A percentile compares a stretch with the other conserved stretches of the same genome.
Evolutionary conservation across 1,284 basidiomycete genomes (phyloP).

Genomic region (Athelia sp.): DNA sequence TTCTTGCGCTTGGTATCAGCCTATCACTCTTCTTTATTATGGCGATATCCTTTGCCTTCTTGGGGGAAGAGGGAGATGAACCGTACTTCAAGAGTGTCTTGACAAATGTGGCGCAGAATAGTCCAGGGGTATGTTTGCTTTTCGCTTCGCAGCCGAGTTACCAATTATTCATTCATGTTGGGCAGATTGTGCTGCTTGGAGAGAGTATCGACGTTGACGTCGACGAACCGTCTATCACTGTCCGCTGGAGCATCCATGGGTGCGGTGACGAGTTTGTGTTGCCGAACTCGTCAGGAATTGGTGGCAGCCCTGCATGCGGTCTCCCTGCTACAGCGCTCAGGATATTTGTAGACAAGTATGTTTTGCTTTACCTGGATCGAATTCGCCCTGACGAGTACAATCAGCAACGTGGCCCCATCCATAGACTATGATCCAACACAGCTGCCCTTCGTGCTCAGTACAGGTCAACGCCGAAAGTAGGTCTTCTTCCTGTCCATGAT

Average conservation of each 20-base stretch:
- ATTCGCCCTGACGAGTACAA: constrained; percentile 1
- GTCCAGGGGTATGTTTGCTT: constrained; percentile 38
- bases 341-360: constrained; percentile 49
- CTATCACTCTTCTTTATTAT: constrained; percentile 44
- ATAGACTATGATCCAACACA: constrained; percentile 40
- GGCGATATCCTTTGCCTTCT: constrained; percentile 43
- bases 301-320: constrained; percentile 42
- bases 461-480: constrained; percentile 38
- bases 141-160: background rate
- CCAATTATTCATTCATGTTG: too few relatives aligned
- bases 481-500: too few relatives aligned
- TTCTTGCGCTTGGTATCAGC: constrained; percentile 32
- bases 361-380: too few relatives aligned
- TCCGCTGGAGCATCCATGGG: constrained; percentile 52
- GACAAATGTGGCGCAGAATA: constrained; percentile 32
- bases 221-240: constrained; percentile 49
- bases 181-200: constrained; percentile 48
- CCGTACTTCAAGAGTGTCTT: constrained; percentile 37
- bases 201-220: constrained; percentile 55
- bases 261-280: constrained; percentile 44
- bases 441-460: constrained; percentile 36
- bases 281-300: constrained; percentile 42
- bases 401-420: constrained; percentile 29
- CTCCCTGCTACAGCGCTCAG: constrained; percentile 36
- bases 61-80: constrained; percentile 38